These are phyloP conservation scores for Cryphonectria naterciae DNA, from an alignment of 2,329 filamentous ascomycete species.

Conservation along the genomic window DNA sequence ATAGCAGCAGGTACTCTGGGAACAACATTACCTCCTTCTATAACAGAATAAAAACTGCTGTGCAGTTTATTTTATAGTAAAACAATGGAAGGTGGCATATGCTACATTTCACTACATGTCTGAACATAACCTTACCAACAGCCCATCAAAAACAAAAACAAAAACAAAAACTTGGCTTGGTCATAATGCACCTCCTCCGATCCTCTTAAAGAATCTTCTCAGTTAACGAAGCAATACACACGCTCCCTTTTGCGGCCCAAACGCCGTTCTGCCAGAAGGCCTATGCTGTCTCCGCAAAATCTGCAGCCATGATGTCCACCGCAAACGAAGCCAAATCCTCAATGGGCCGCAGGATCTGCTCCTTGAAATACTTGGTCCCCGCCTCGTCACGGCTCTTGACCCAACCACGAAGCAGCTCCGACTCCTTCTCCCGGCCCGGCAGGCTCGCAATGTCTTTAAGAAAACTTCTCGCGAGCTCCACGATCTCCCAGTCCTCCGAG, in stretches of 20 bases:
- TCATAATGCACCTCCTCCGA: background rate
- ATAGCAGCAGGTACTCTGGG: background rate
- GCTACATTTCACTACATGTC: too few relatives aligned
- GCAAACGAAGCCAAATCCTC: slow-evolving; percentile 52
- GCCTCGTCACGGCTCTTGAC: slow-evolving; percentile 44
- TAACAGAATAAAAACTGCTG: too few relatives aligned
- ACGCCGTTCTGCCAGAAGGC: background rate
- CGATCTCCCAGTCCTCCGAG: slow-evolving; percentile 51
- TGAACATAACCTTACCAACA: too few relatives aligned
- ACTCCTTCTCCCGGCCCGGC: slow-evolving; percentile 49
- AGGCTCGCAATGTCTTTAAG: slow-evolving; percentile 54
- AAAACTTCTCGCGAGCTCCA: slow-evolving; percentile 49
- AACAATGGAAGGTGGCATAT: background rate
- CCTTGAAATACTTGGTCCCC: slow-evolving; percentile 48
- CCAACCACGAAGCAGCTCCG: slow-evolving; percentile 50
- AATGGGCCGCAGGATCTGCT: slow-evolving; percentile 53
- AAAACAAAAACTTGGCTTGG: background rate
- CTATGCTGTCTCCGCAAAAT: slow-evolving; percentile 40
- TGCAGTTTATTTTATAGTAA: too few relatives aligned
- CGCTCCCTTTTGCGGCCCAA: background rate
- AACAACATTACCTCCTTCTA: background rate
- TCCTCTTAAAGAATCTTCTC: background rate
- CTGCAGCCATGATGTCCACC: slow-evolving; percentile 45
- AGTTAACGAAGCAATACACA: background rate
- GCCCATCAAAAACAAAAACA: too few relatives aligned